phyloP scores from a whole-genome alignment of 2,329 filamentous ascomycete species.

The Aspergillus sp. region DNA sequence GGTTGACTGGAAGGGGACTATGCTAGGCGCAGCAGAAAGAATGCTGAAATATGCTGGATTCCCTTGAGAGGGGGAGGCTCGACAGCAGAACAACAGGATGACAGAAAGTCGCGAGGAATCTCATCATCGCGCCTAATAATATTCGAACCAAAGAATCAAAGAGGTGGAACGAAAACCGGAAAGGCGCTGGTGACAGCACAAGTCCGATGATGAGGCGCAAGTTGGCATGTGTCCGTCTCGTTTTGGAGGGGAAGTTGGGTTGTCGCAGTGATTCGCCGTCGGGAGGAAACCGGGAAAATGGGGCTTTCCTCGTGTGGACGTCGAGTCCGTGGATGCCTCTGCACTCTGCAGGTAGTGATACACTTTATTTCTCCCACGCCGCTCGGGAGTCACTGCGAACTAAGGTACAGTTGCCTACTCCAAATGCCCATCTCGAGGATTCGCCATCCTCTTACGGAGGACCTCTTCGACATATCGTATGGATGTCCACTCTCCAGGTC shows the following conservation, averaged over 20 bases:
- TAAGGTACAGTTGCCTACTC: too few species aligned
- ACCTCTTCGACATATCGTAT: too few species aligned
- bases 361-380: too few species aligned
- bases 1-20: background rate
- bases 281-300: background rate
- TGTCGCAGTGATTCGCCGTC: background rate
- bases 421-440: too few species aligned
- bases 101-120: background rate
- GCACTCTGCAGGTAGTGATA: too few species aligned
- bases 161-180: background rate
- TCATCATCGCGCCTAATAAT: background rate
- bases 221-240: too few species aligned
- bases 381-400: too few species aligned
- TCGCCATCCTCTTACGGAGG: too few species aligned
- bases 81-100: background rate
- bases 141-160: background rate
- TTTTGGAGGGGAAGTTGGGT: background rate
- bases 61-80: background rate
- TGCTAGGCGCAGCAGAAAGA: background rate
- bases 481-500: too few species aligned
- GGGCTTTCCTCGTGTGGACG: background rate
- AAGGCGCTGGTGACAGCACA: background rate
- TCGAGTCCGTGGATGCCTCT: background rate
- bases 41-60: background rate
- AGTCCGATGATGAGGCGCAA: slow-evolving; percentile 3